These are phyloP conservation scores for Bombardia bombarda DNA, from an alignment of 495 filamentous ascomycete genomes.

Conservation along the genomic window DNA sequence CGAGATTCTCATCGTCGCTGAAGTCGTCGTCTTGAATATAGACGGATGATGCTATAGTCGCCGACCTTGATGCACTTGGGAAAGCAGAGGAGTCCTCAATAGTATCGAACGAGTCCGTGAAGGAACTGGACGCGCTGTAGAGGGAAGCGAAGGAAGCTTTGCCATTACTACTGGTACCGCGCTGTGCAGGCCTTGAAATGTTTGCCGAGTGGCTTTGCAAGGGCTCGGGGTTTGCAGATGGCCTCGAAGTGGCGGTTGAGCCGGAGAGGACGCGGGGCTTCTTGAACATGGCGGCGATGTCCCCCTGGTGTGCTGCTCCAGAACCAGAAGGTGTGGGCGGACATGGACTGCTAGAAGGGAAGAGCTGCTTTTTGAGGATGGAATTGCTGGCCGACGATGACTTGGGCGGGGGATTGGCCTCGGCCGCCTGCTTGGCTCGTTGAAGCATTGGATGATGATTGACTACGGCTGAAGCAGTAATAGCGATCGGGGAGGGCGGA, in stretches of 20 bases:
- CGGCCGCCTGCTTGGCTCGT: constrained; percentile 11
- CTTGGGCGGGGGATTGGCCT: constrained; percentile 8
- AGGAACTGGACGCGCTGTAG: constrained; percentile 31
- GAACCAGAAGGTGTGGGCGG: too few species aligned
- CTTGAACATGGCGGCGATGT: constrained; percentile 22
- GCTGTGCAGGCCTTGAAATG: neutral
- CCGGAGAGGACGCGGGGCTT: constrained; percentile 3
- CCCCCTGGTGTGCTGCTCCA: too few species aligned
- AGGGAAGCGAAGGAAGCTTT: constrained; percentile 32
- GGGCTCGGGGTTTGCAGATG: constrained; percentile 4
- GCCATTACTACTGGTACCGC: constrained; percentile 2
- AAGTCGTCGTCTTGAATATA: constrained; percentile 59
- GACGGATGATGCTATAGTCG: too few species aligned
- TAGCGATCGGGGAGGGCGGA: neutral
- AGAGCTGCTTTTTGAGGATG: constrained; percentile 35
- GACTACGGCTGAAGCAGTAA: neutral
- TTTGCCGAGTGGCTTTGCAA: constrained; percentile 10
- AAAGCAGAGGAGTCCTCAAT: too few species aligned
- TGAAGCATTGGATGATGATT: constrained; percentile 12
- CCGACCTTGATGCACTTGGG: constrained; percentile 1
- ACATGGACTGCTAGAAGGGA: constrained; percentile 41
- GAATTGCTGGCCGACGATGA: constrained; percentile 9
- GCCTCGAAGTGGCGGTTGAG: neutral
- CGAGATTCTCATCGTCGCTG: constrained; percentile 58
- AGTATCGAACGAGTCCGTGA: too few species aligned